A percentile compares a stretch with the other conserved stretches of the same genome.
These are phyloP conservation scores for Zygotorulaspora mrakii DNA, from an alignment of 1,139 yeast species.

Conservation along the genomic window DNA sequence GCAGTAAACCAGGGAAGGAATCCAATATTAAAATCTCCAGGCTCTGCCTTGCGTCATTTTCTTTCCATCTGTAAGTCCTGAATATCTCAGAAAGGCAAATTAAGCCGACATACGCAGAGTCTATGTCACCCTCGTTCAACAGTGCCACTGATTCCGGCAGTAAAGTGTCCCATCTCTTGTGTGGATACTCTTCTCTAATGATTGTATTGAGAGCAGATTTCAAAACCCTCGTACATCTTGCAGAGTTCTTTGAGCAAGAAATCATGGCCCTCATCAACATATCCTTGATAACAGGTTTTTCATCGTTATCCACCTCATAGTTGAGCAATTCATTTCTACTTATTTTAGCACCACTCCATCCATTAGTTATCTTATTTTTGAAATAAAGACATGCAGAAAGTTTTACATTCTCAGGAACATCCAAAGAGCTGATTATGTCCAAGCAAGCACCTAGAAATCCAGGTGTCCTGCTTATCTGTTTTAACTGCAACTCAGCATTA, in stretches of 20 bases:
- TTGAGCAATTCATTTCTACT: slow-evolving; percentile 35
- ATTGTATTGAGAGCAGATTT: slow-evolving; percentile 64
- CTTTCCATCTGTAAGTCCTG: slow-evolving; percentile 73
- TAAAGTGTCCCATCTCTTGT: slow-evolving; percentile 60
- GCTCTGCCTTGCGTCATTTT: slow-evolving; percentile 53
- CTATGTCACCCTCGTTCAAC: slow-evolving; percentile 51
- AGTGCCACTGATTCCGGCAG: slow-evolving; percentile 57
- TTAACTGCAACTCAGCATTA: slow-evolving; percentile 66
- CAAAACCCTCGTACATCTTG: slow-evolving; percentile 40
- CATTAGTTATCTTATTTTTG: slow-evolving; percentile 66
- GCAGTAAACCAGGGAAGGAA: slow-evolving; percentile 67
- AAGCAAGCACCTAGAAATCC: slow-evolving; percentile 85
- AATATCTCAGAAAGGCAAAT: slow-evolving; percentile 71
- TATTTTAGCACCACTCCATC: slow-evolving; percentile 49
- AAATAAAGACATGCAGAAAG: slow-evolving; percentile 84
- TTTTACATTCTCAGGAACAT: slow-evolving; percentile 55
- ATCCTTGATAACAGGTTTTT: slow-evolving; percentile 67
- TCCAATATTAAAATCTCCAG: slow-evolving; percentile 59
- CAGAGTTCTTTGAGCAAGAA: slow-evolving; percentile 40
- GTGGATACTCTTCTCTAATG: slow-evolving; percentile 65
- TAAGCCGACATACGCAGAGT: slow-evolving; percentile 70
- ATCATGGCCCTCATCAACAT: slow-evolving; percentile 44
- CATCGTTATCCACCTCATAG: slow-evolving; percentile 54
- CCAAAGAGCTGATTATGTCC: slow-evolving; percentile 59
- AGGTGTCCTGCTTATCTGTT: slow-evolving; percentile 49